Evolutionary conservation across 2,329 filamentous ascomycete genomes (phyloP).

Genomic region (Colletotrichum tropicicola): DNA sequence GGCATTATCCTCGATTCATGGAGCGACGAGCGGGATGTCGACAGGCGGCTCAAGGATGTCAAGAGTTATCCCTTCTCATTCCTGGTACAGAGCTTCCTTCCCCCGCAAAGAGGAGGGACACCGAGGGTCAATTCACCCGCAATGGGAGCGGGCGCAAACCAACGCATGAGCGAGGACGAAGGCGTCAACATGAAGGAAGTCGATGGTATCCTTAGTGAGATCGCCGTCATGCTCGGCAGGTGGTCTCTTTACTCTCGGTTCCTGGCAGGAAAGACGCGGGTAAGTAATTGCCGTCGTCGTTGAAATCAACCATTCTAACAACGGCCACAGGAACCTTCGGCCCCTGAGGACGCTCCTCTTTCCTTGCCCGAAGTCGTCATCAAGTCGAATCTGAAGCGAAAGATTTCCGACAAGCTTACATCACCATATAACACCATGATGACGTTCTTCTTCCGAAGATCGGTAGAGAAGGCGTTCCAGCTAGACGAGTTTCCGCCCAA

Average conservation of each 20-base stretch:
- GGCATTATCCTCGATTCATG: conserved; percentile 96
- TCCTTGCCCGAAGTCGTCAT: conserved; percentile 77
- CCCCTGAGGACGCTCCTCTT: conserved; percentile 64
- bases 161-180: conserved; percentile 82
- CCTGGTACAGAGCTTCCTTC: conserved; percentile 91
- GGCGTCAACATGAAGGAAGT: conserved; percentile 97
- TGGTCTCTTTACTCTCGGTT: conserved; percentile 96
- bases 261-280: conserved; percentile 84
- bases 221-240: conserved; percentile 88
- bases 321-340: conserved; percentile 54
- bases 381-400: conserved; percentile 82
- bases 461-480: conserved; percentile 97
- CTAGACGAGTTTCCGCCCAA: conserved; percentile 88
- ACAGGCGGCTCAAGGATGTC: conserved; percentile 89
- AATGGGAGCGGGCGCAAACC: conserved; percentile 60
- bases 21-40: conserved; percentile 87
- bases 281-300: conserved; percentile 51
- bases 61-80: conserved; percentile 99
- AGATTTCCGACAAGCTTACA: conserved; percentile 78
- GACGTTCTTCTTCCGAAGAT: conserved; percentile 95
- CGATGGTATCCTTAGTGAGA: conserved; percentile 86
- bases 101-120: conserved; percentile 71
- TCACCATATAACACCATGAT: conserved; percentile 91
- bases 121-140: conserved; percentile 82
- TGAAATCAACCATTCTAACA: conserved; percentile 35